Percentiles rank a stretch among this genome's conserved stretches.
phyloP scores from a whole-genome alignment of 139 green algal species.

The Micractinium conductrix region DNA sequence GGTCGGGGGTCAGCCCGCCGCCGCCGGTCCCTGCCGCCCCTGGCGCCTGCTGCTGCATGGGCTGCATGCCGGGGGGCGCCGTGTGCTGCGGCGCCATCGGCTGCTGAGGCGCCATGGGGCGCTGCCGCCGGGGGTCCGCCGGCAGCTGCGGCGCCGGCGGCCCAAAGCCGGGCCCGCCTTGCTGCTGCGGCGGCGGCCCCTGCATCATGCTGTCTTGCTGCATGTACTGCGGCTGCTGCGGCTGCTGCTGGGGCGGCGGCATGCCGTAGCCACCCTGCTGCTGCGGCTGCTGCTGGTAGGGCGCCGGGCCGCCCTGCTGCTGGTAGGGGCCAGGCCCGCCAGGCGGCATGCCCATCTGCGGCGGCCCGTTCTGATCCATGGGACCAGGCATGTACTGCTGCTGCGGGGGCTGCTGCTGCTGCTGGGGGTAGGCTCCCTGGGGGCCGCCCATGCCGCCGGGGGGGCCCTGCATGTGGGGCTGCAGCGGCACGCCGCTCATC shows the following conservation, averaged over 20 bases:
- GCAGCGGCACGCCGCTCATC: not conserved
- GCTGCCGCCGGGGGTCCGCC: not conserved
- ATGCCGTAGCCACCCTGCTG: not conserved
- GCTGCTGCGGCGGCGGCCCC: too few relatives aligned
- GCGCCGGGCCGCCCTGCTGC: not conserved
- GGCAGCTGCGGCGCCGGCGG: not conserved
- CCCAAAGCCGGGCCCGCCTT: not conserved
- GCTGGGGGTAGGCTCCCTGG: not conserved
- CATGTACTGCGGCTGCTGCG: conserved; percentile 17
- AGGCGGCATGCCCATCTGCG: conserved; percentile 14
- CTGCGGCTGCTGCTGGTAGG: not conserved
- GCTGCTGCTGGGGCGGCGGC: conserved; percentile 8
- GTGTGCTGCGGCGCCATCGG: conserved; percentile 3
- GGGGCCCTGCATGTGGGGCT: not conserved
- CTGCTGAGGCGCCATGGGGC: conserved; percentile 6
- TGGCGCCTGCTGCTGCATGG: conserved; percentile 8
- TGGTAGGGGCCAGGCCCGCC: not conserved
- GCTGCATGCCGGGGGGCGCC: conserved; percentile 13
- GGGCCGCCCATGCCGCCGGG: not conserved
- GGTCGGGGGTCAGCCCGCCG: conserved; percentile 1
- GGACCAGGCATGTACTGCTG: conserved; percentile 14
- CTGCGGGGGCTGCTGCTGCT: conserved; percentile 7
- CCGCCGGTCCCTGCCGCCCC: not conserved
- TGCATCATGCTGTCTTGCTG: not conserved
- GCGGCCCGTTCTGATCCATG: not conserved